Evolutionary conservation across 768 basidiomycete species (phyloP), one percentile per base, ranked within the genome.

Genomic region (Tulasnella sp.): DNA sequence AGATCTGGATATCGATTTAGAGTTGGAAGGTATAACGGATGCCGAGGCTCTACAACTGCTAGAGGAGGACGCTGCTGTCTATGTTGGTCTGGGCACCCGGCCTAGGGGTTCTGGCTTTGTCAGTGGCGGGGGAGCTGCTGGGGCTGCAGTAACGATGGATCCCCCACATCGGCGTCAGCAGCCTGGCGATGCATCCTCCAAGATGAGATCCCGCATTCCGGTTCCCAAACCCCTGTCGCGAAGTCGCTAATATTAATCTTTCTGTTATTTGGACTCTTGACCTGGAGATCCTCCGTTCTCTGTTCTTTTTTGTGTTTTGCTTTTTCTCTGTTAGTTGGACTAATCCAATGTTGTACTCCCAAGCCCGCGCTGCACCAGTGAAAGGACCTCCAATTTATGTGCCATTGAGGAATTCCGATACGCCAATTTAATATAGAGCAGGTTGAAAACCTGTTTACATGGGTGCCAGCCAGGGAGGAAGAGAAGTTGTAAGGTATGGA

Each of bases 111-210:
- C 16, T 34, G 52, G 71, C 14, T 79, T 27, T 38, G 42, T 46
- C 27, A 79, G 78, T 39, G 78, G 78, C 19, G 78, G 78, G n/a
- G 78, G 78, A 1, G 78, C 68, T 3, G 78, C 68, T 9, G 78
- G 78, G 27, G 44, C 34, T 38, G 68, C 78, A 27, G 78, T 79
- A 10, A 52, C 73, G 14, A 71, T 48, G 39, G 75, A 76, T 76
- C 39, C 36, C 16, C 34, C 34, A 40, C 38, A 38, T 31, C n/a
- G 38, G 38, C 73, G 73, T 74, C 44, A 40, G 73, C 39, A 42
- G 38, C n/a, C 73, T 24, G 44, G 73, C 18, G 73, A 74, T 27
- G 38, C 73, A 38, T 16, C 73, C 27, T 18, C 44, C 42, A 40
- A 40, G 76, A 77, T 77, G 34, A 77, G 38, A 56, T 77, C 76